phyloP scores from a whole-genome alignment of 768 basidiomycete species.

The Hydnomerulius pinastri region DNA sequence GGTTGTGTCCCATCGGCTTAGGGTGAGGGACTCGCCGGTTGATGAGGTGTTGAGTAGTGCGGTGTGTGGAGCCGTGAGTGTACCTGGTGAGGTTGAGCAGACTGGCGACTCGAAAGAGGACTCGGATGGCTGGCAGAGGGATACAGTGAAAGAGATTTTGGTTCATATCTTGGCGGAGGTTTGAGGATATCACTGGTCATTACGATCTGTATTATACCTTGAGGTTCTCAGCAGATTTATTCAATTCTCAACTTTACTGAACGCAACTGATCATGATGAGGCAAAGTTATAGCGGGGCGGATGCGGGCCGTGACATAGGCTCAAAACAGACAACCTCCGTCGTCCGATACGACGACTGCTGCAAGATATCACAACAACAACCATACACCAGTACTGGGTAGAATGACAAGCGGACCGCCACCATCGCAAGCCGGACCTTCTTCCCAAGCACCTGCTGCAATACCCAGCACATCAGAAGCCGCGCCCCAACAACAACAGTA shows the following conservation, averaged over 20 bases:
- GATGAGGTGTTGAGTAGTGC: constrained; percentile 71
- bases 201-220: too few relatives aligned
- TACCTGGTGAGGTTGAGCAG: constrained; percentile 17
- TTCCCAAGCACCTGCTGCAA: constrained; percentile 23
- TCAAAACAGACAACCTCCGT: constrained; percentile 1
- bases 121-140: constrained; percentile 38
- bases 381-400: not conserved
- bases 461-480: constrained; percentile 11
- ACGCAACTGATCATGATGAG: too few relatives aligned
- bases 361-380: not conserved
- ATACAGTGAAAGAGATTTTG: constrained; percentile 67
- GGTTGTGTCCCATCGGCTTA: constrained; percentile 73
- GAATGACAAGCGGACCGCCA: constrained; percentile 44
- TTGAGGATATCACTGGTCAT: constrained; percentile 17
- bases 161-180: constrained; percentile 59
- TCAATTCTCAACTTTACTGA: too few relatives aligned
- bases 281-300: too few relatives aligned
- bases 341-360: not conserved
- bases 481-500: constrained; percentile 9
- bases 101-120: constrained; percentile 16
- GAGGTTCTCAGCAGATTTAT: not conserved
- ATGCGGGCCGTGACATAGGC: too few relatives aligned
- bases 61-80: constrained; percentile 52
- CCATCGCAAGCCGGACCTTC: constrained; percentile 43
- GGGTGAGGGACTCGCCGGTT: constrained; percentile 66